A percentile compares a stretch with the other conserved stretches of the same genome.
Conservation (phyloP, 495 filamentous ascomycete species). For the Penicillium flavigenum region DNA sequence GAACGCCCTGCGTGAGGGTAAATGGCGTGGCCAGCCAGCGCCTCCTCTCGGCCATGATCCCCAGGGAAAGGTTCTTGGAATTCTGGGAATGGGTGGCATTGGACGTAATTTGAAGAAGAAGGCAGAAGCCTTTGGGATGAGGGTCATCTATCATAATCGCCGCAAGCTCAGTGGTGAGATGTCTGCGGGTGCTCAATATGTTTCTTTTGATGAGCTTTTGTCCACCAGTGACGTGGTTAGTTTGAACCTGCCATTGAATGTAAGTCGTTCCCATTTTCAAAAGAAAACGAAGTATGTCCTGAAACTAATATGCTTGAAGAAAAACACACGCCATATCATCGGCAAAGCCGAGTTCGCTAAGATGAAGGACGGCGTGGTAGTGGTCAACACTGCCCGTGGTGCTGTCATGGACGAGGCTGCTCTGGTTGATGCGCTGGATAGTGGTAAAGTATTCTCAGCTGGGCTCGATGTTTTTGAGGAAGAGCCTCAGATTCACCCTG, state of each 20-base stretch:
- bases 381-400: constrained; percentile 71
- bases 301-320: constrained; percentile 35
- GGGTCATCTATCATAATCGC: constrained; percentile 68
- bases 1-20: constrained; percentile 56
- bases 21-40: constrained; percentile 53
- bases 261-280: constrained; percentile 36
- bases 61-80: constrained; percentile 64
- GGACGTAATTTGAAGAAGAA: constrained; percentile 60
- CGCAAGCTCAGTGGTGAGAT: constrained; percentile 53
- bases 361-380: constrained; percentile 70
- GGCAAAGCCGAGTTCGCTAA: constrained; percentile 58
- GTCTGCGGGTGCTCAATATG: constrained; percentile 61
- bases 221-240: constrained; percentile 68
- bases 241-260: constrained; percentile 74
- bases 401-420: constrained; percentile 72
- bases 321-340: constrained; percentile 66
- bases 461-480: constrained; percentile 72
- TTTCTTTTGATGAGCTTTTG: constrained; percentile 67
- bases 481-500: constrained; percentile 64
- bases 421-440: constrained; percentile 60
- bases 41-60: constrained; percentile 60
- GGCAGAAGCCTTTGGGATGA: constrained; percentile 64
- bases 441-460: constrained; percentile 57
- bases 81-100: constrained; percentile 88
- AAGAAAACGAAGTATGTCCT: neutral